phyloP scores from a whole-genome alignment of 306 rosid genomes.

The Medicago arabica region DNA sequence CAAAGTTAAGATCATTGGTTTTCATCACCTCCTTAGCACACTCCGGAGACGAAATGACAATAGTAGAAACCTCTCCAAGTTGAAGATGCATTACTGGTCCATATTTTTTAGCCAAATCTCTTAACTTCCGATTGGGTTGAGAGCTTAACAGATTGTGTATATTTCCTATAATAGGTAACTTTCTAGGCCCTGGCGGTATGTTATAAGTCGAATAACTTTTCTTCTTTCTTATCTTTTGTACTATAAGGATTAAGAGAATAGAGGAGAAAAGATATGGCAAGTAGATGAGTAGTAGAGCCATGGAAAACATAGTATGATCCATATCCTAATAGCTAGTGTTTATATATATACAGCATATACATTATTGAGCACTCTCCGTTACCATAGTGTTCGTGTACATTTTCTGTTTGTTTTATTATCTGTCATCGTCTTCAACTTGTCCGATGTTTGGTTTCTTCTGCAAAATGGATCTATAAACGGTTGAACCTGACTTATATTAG shows the following conservation, averaged over 20 bases:
- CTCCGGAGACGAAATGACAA: slow-evolving; percentile 53
- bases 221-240: not conserved
- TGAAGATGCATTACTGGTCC: slow-evolving; percentile 53
- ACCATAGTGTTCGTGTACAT: not conserved
- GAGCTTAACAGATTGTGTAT: slow-evolving; percentile 26
- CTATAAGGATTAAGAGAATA: slow-evolving; percentile 5
- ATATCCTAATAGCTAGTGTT: not conserved
- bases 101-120: slow-evolving; percentile 48
- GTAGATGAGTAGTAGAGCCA: slow-evolving; percentile 13
- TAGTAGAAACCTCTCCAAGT: slow-evolving; percentile 50
- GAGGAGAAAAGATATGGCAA: not conserved
- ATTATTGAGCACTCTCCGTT: not conserved
- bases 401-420: not conserved
- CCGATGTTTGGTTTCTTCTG: slow-evolving; percentile 3
- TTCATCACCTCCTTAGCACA: slow-evolving; percentile 47
- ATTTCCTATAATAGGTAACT: slow-evolving; percentile 50
- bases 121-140: slow-evolving; percentile 39
- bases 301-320: not conserved
- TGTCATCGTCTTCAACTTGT: slow-evolving; percentile 1
- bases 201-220: slow-evolving; percentile 19
- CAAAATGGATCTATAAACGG: not conserved
- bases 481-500: not conserved
- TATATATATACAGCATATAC: slow-evolving; percentile 11
- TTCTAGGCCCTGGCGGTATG: slow-evolving; percentile 48
- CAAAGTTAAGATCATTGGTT: slow-evolving; percentile 48